Base-by-base conservation (phyloP, 2,329 filamentous ascomycete species). In the Colletotrichum zoysiae region DNA sequence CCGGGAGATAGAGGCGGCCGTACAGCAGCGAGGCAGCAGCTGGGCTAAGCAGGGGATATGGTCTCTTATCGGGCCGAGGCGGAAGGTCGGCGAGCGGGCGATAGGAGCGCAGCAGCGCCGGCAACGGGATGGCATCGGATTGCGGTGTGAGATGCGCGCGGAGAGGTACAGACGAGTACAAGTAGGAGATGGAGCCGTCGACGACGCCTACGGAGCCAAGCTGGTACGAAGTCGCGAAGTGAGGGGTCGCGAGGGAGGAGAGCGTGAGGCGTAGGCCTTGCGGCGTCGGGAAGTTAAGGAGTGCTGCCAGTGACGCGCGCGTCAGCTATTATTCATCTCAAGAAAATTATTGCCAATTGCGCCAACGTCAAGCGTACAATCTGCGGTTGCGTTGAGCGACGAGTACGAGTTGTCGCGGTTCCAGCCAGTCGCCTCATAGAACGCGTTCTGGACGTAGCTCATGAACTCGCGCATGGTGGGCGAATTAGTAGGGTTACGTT, bases 171-270 rank as follows among this genome's bases (percentile, higher is more conserved):
- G 94, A 97, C 60, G 95, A 97, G 85, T 97, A 98, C 65, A 99
- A 89, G 83, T 98, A 99, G 18, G 95, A 97, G 69, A 99, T 89
- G n/a, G 95, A 97, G 80, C 96, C 96, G 83, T 98, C 95, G 63
- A 99, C 95, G 46, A 97, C 88, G 71, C 95, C 96, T 20, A 97
- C 89, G 53, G 92, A 97, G 73, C 95, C 94, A 56, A 99, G 89
- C 53, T 94, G 93, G 82, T 99, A 99, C 48, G 95, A 95, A 20
- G 95, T 97, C 33, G 95, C 95, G 78, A 98, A 98, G 81, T 97
- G 94, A 11, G 94, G 92, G 23, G 95, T 95, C 9, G 95, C 94
- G 40, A 99, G 91, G 9, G 96, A 97, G 9, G 95, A 97, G 70
- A 98, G 89, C 70, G 94, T 94, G 65, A 99, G 86, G 72, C 94